phyloP scores from a whole-genome alignment of 208 protist species.

The Leishmania amazonensis region DNA sequence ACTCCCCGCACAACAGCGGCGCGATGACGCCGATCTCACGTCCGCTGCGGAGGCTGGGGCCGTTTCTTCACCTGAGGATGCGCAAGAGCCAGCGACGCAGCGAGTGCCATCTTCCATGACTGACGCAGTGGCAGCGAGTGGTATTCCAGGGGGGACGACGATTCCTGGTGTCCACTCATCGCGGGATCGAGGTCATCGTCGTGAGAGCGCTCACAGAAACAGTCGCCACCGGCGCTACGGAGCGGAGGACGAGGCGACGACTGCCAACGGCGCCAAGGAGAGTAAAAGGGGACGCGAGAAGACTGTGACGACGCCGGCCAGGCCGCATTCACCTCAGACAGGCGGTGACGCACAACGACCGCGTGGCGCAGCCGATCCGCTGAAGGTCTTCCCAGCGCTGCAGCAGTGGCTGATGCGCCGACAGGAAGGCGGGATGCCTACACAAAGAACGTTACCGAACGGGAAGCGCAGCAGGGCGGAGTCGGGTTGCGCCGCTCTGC shows the following conservation, averaged over 20 bases:
- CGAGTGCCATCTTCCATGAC: not conserved
- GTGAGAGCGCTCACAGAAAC: not conserved
- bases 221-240: not conserved
- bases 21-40: not conserved
- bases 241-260: not conserved
- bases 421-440: not conserved
- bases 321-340: not conserved
- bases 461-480: not conserved
- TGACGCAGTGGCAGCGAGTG: not conserved
- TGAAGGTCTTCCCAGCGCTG: slow-evolving; percentile 26
- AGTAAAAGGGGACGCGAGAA: not conserved
- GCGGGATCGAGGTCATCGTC: not conserved
- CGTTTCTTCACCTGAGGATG: not conserved
- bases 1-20: slow-evolving; percentile 4
- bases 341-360: not conserved
- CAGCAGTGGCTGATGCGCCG: slow-evolving; percentile 8
- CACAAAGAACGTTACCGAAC: not conserved
- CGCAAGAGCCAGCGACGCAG: not conserved
- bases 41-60: not conserved
- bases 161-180: not conserved
- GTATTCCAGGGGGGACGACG: not conserved
- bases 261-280: not conserved
- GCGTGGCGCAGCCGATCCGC: slow-evolving; percentile 1
- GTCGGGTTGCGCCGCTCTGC: not conserved
- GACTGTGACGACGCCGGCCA: not conserved